Evolutionary conservation across 2,329 filamentous ascomycete species (phyloP).

Genomic region (Hypomyces perniciosus): DNA sequence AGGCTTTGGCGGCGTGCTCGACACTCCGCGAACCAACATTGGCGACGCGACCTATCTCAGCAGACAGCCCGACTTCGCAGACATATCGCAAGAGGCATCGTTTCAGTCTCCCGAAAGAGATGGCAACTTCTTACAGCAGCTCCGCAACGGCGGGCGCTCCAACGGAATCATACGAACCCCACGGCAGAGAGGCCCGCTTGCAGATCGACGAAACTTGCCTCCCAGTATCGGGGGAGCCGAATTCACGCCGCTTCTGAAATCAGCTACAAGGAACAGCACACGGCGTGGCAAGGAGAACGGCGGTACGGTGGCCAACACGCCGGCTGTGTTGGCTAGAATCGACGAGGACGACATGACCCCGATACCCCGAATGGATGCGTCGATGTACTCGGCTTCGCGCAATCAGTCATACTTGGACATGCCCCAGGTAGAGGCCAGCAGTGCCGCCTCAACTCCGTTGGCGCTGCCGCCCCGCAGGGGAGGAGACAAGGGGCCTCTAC

Average conservation of each 20-base stretch:
- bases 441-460: slow-evolving; percentile 75
- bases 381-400: slow-evolving; percentile 60
- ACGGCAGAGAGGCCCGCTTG: slow-evolving; percentile 61
- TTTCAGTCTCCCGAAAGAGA: slow-evolving; percentile 73
- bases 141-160: slow-evolving; percentile 57
- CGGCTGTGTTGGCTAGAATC: slow-evolving; percentile 55
- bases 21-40: slow-evolving; percentile 79
- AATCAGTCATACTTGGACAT: slow-evolving; percentile 62
- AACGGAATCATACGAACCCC: slow-evolving; percentile 64
- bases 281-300: slow-evolving; percentile 60
- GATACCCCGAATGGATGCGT: slow-evolving; percentile 67
- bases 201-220: slow-evolving; percentile 66
- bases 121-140: slow-evolving; percentile 64
- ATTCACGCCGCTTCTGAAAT: slow-evolving; percentile 92
- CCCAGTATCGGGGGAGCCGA: slow-evolving; percentile 63
- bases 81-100: slow-evolving; percentile 81
- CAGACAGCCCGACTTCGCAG: slow-evolving; percentile 61
- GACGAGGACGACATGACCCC: slow-evolving; percentile 69
- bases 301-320: slow-evolving; percentile 57
- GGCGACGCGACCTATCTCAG: slow-evolving; percentile 79
- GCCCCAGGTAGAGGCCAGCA: slow-evolving; percentile 72
- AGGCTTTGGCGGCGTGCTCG: slow-evolving; percentile 59
- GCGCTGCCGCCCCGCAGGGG: slow-evolving; percentile 59
- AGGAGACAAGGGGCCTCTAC: slow-evolving; percentile 61
- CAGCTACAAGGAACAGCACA: slow-evolving; percentile 64